A percentile compares a stretch with the other conserved stretches of the same genome.
These are phyloP conservation scores for Drechslerella dactyloides DNA, from an alignment of 2,329 filamentous ascomycete genomes.

Conservation along the genomic window DNA sequence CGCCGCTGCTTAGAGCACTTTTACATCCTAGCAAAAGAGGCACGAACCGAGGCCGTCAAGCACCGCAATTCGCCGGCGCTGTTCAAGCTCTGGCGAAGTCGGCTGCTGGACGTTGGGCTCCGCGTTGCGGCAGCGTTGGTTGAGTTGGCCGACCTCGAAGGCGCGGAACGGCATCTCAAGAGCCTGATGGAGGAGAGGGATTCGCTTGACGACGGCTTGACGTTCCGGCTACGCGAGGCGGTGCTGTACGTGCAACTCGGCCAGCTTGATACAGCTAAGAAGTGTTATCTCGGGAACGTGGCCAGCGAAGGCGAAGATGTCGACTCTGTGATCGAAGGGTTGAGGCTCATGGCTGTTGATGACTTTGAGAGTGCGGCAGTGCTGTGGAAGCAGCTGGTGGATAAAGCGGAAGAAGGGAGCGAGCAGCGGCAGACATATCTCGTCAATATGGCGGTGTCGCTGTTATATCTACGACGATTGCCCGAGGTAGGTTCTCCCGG, in stretches of 20 bases:
- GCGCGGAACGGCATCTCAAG: conserved; percentile 75
- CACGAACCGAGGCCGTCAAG: conserved; percentile 67
- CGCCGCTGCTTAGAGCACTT: conserved; percentile 85
- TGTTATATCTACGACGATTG: conserved; percentile 39
- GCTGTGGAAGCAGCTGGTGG: conserved; percentile 45
- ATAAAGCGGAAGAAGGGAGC: conserved; percentile 19
- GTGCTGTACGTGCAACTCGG: conserved; percentile 44
- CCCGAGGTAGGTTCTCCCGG: conserved; percentile 25
- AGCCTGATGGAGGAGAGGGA: conserved; percentile 61
- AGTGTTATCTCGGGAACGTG: conserved; percentile 36
- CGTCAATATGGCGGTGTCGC: conserved; percentile 40
- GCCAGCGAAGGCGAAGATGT: conserved; percentile 38
- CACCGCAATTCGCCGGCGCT: conserved; percentile 63
- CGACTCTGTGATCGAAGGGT: conserved; percentile 36
- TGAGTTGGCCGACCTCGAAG: conserved; percentile 86
- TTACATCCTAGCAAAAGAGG: conserved; percentile 84
- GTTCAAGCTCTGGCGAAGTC: conserved; percentile 71
- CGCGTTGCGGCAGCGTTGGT: conserved; percentile 71
- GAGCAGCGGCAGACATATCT: conserved; percentile 31
- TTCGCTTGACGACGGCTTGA: conserved; percentile 25
- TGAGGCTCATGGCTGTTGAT: conserved; percentile 42
- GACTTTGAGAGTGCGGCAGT: conserved; percentile 42
- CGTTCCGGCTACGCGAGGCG: conserved; percentile 39
- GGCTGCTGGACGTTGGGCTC: conserved; percentile 77
- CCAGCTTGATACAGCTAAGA: conserved; percentile 46